Evolutionary conservation across 768 basidiomycete species (phyloP).

Genomic region (Mycena olivaceomarginata): DNA sequence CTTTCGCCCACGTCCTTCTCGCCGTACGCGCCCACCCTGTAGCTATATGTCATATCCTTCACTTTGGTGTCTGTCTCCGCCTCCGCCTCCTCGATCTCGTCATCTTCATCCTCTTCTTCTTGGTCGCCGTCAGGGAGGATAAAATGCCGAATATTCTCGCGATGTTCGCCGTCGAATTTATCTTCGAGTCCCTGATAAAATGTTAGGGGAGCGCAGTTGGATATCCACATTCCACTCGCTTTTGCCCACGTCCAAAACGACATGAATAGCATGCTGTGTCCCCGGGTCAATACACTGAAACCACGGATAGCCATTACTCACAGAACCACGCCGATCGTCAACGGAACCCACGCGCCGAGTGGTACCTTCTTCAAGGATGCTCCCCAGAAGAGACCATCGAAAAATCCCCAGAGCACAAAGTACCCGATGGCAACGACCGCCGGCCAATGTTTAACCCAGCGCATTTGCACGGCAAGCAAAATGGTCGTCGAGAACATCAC

Average conservation of each 20-base stretch:
- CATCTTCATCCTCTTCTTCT: slow-evolving; percentile 43
- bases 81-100: slow-evolving; percentile 44
- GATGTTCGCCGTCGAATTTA: slow-evolving; percentile 73
- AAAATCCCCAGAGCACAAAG: slow-evolving; percentile 75
- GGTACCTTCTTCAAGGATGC: slow-evolving; percentile 78
- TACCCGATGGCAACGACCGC: slow-evolving; percentile 64
- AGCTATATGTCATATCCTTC: slow-evolving; percentile 48
- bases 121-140: slow-evolving; percentile 57
- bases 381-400: slow-evolving; percentile 84
- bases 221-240: slow-evolving; percentile 48
- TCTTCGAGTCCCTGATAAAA: slow-evolving; percentile 70
- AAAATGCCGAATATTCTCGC: slow-evolving; percentile 73
- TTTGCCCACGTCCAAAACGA: slow-evolving; percentile 82
- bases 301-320: slow-evolving; percentile 47
- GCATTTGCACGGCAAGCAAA: slow-evolving; percentile 75
- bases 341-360: slow-evolving; percentile 80
- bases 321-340: slow-evolving; percentile 73
- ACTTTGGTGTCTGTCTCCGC: slow-evolving; percentile 47
- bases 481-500: slow-evolving; percentile 80
- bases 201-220: neutral
- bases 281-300: neutral
- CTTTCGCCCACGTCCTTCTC: slow-evolving; percentile 38
- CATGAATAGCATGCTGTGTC: slow-evolving; percentile 65
- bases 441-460: slow-evolving; percentile 71
- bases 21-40: slow-evolving; percentile 36